Evolutionary conservation across 2,329 filamentous ascomycete species (phyloP), one percentile per base, ranked within the genome.

Genomic region (Hypoxylon sp.): DNA sequence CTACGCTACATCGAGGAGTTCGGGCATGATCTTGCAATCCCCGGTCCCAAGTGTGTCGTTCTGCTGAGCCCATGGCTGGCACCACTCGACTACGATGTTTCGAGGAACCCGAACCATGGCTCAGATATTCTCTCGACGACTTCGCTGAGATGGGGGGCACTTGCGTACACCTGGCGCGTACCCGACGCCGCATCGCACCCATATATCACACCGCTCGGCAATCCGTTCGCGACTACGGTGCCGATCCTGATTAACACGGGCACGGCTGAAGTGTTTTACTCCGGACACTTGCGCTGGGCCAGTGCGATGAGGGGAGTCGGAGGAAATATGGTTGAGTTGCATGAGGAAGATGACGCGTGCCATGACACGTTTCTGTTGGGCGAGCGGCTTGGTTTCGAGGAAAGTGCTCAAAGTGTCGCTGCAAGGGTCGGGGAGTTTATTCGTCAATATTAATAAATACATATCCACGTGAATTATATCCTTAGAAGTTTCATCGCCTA

Each of bases 201-300:
- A 4, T 79, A 78, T 30, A 59, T 67, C 27, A 49, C 50, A 21
- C 52, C 61, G 0, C 48, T 66, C 5, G 62, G 56, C 5, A 46
- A 60, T 19, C 52, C 63, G 3, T 67, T 68, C 38, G 23, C 43
- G 2, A 61, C 55, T 4, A 41, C 52, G 0, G 60, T 64, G 8
- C 63, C 63, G 2, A 51, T 67, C 9, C 50, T 65, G 11, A 55
- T 60, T 8, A 68, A 44, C 12, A 13, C 48, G 3, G 65, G 63
- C 15, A 35, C 37, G 0, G 55, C 51, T 5, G 64, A 68, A 55
- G 63, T 74, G 2, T 63, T 75, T 29, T 67, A 67, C 56, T 51
- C 67, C 7, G 70, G 72, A 5, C 66, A 65, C 6, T 78, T 79
- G 19, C 83, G 79, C 65, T 89, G 87, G 87, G 80, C 87, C 32